Conservation (phyloP, 768 basidiomycete genomes). For the Agaricus subrufescens region DNA sequence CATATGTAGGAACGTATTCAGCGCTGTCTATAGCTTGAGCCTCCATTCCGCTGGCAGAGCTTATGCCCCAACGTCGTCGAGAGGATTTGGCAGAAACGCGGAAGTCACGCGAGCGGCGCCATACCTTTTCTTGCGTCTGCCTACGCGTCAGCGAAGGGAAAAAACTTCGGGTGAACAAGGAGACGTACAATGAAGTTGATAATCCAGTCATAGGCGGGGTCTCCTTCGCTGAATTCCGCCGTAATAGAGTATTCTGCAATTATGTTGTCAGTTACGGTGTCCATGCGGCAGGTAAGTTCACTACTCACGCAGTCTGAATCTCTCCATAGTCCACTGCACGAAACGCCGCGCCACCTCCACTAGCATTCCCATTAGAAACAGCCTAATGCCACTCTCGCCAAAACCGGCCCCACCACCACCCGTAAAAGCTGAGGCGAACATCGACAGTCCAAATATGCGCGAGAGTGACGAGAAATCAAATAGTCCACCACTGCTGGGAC, state of each 20-base stretch:
- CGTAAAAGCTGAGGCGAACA: slow-evolving; percentile 26
- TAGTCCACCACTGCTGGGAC: background rate
- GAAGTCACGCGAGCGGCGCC: slow-evolving; percentile 38
- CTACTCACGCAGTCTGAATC: slow-evolving; percentile 34
- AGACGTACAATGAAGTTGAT: slow-evolving; percentile 34
- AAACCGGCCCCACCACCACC: slow-evolving; percentile 6
- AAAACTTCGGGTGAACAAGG: background rate
- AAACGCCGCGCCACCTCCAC: slow-evolving; percentile 36
- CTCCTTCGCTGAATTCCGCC: slow-evolving; percentile 41
- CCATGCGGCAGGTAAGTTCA: background rate
- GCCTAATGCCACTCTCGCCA: slow-evolving; percentile 21
- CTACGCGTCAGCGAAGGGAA: background rate
- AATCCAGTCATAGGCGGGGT: slow-evolving; percentile 48
- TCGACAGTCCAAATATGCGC: slow-evolving; percentile 32
- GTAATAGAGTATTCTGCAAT: slow-evolving; percentile 37
- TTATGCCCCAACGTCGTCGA: slow-evolving; percentile 32
- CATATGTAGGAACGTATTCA: slow-evolving; percentile 37
- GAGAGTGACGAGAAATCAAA: slow-evolving; percentile 13
- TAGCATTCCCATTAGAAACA: slow-evolving; percentile 31
- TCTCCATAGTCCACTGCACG: slow-evolving; percentile 28
- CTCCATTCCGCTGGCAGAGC: slow-evolving; percentile 12
- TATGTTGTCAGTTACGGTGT: background rate
- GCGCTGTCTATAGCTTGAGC: slow-evolving; percentile 22
- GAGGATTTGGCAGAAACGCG: slow-evolving; percentile 34
- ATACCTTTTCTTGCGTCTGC: slow-evolving; percentile 39